These are phyloP conservation scores for Platanus orientalis DNA, from an alignment of 164 flowering plant species.

Conservation along the genomic window DNA sequence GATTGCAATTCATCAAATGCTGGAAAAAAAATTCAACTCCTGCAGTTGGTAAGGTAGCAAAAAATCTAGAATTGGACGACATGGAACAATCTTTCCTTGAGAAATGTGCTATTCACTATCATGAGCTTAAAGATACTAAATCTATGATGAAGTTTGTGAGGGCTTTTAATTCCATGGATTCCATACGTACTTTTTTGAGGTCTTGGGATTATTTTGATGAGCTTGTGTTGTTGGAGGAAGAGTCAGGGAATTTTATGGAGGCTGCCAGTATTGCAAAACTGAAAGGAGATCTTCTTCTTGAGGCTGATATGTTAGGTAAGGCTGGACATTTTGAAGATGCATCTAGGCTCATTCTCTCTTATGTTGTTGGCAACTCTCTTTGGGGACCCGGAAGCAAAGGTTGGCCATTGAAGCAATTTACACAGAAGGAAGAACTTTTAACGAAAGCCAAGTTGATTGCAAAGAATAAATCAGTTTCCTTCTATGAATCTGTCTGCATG, in stretches of 20 bases:
- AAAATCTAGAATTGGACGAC: slow-evolving; percentile 19
- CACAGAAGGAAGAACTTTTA: slow-evolving; percentile 36
- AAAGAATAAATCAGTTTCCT: slow-evolving; percentile 17
- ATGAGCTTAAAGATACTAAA: slow-evolving; percentile 13
- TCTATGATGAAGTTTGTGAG: slow-evolving; percentile 30
- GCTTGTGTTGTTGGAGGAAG: slow-evolving; percentile 47
- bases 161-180: slow-evolving; percentile 21
- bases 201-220: slow-evolving; percentile 36
- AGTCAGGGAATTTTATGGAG: slow-evolving; percentile 43
- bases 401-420: slow-evolving; percentile 57
- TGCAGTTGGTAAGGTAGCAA: slow-evolving; percentile 2
- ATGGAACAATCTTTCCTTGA: slow-evolving; percentile 38
- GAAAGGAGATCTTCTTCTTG: slow-evolving; percentile 40
- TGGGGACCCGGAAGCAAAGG: slow-evolving; percentile 46
- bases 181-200: slow-evolving; percentile 19
- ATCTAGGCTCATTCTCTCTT: slow-evolving; percentile 30
- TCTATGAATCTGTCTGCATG: slow-evolving; percentile 24
- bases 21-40: slow-evolving; percentile 40
- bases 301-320: slow-evolving; percentile 55
- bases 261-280: slow-evolving; percentile 46
- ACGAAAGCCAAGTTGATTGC: slow-evolving; percentile 37
- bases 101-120: slow-evolving; percentile 18
- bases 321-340: slow-evolving; percentile 44
- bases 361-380: slow-evolving; percentile 38
- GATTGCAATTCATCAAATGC: slow-evolving; percentile 37